Evolutionary conservation across 2,329 filamentous ascomycete species (phyloP).

Genomic region (Diplodia intermedia): DNA sequence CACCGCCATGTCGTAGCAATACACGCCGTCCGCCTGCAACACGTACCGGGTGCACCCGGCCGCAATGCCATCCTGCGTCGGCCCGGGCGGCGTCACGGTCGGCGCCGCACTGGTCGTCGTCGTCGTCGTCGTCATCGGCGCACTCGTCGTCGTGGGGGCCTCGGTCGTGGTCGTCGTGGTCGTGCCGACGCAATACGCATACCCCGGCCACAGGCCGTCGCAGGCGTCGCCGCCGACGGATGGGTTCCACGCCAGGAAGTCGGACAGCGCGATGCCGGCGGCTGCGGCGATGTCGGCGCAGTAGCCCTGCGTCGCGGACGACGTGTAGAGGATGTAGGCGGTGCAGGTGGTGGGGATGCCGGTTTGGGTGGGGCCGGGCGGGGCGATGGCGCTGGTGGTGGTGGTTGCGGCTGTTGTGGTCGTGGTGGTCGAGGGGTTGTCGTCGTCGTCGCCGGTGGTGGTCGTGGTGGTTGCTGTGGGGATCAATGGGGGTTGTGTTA

Average conservation of each 20-base stretch:
- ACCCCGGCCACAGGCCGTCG: neutral
- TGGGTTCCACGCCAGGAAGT: slow-evolving; percentile 24
- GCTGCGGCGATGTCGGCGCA: slow-evolving; percentile 25
- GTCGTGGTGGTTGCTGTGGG: neutral
- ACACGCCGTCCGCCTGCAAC: slow-evolving; percentile 21
- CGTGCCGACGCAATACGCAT: neutral
- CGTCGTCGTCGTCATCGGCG: neutral
- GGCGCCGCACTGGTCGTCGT: neutral
- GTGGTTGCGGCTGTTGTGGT: neutral
- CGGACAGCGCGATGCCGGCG: neutral
- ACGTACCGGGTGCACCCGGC: slow-evolving; percentile 12
- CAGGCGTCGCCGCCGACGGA: neutral
- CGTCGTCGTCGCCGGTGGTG: neutral
- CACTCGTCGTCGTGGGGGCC: neutral
- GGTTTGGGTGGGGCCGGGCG: neutral
- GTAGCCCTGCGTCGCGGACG: slow-evolving; percentile 32
- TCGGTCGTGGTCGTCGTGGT: neutral
- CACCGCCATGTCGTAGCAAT: slow-evolving; percentile 33
- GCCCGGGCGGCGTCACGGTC: neutral
- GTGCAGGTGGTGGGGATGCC: slow-evolving; percentile 37
- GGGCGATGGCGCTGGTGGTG: neutral
- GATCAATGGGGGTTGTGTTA: neutral
- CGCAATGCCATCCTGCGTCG: slow-evolving; percentile 6
- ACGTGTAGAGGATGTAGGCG: slow-evolving; percentile 36
- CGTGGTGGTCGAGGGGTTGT: neutral